A percentile compares a stretch with the other conserved stretches of the same genome.
Conservation (phyloP, 495 filamentous ascomycete species). For the Aspergillus mulundensis region DNA sequence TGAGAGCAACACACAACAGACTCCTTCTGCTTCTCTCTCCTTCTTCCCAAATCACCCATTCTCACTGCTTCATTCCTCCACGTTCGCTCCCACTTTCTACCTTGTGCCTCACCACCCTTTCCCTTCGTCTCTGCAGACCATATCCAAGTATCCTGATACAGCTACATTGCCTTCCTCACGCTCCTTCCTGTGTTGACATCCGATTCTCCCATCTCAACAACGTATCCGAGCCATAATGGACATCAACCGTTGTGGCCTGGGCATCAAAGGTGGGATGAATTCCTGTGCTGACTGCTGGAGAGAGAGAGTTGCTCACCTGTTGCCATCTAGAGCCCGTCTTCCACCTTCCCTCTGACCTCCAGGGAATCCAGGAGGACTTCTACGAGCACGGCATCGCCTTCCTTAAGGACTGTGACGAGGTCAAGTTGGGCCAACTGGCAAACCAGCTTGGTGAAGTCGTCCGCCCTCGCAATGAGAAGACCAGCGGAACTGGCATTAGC, state of each 20-base stretch:
- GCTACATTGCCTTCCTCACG: neutral
- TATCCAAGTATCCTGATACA: neutral
- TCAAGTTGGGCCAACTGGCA: conserved; percentile 3
- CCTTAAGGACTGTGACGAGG: conserved; percentile 8
- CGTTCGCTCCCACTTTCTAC: neutral
- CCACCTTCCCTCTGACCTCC: neutral
- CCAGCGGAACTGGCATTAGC: conserved; percentile 6
- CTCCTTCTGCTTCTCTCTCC: neutral
- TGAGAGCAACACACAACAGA: neutral
- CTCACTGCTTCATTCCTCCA: neutral
- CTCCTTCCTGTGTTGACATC: neutral
- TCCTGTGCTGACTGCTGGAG: neutral
- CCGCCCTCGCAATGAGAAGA: conserved; percentile 5
- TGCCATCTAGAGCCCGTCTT: conserved; percentile 1
- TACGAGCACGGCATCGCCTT: conserved; percentile 11
- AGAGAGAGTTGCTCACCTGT: neutral
- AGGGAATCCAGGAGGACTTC: conserved; percentile 2
- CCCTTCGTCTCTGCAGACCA: neutral
- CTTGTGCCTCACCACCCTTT: neutral
- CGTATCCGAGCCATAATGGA: neutral
- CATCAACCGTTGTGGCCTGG: neutral
- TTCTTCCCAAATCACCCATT: neutral
- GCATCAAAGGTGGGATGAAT: conserved; percentile 1
- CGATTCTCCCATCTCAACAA: neutral
- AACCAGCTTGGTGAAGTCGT: conserved; percentile 7